A percentile compares a stretch with the other conserved stretches of the same genome.
Conservation (phyloP, 1,284 basidiomycete species). For the Ceratobasidium theobromae region DNA sequence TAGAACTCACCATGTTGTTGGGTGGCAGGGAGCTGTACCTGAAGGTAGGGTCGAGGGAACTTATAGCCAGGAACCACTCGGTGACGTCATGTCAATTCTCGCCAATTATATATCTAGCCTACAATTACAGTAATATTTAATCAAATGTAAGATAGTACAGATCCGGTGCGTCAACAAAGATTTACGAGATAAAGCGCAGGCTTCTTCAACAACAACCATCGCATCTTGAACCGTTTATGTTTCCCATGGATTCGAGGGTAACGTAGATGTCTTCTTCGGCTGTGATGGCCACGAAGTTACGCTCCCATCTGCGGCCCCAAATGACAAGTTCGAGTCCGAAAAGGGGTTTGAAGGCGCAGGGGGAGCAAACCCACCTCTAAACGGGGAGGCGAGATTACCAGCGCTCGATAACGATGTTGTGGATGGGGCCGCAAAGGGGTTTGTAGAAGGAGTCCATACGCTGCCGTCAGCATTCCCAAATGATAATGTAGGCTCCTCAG, state of each 20-base stretch:
- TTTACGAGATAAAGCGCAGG: not conserved
- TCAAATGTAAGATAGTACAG: not conserved
- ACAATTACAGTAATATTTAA: too few relatives aligned
- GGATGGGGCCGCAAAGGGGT: constrained; percentile 22
- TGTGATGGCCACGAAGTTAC: constrained; percentile 25
- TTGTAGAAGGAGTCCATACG: constrained; percentile 9
- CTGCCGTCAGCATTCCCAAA: constrained; percentile 23
- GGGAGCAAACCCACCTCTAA: not conserved
- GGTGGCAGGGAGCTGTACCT: too few relatives aligned
- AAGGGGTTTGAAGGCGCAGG: constrained; percentile 8
- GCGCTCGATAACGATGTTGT: not conserved
- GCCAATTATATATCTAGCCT: not conserved
- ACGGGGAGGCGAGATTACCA: not conserved
- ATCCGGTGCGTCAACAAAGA: not conserved
- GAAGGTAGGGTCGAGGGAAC: too few relatives aligned
- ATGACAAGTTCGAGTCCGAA: constrained; percentile 25
- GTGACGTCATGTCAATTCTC: not conserved
- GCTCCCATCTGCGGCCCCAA: constrained; percentile 29
- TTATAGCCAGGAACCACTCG: too few relatives aligned
- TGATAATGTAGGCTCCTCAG: not conserved
- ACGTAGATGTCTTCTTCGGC: constrained; percentile 18
- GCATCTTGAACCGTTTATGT: not conserved
- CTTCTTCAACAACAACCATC: not conserved
- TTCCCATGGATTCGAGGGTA: constrained; percentile 31
- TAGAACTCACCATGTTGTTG: constrained; percentile 1